Evolutionary conservation across 163 green algal genomes (phyloP).

Genomic region (Coccomyxa subellipsoidea): DNA sequence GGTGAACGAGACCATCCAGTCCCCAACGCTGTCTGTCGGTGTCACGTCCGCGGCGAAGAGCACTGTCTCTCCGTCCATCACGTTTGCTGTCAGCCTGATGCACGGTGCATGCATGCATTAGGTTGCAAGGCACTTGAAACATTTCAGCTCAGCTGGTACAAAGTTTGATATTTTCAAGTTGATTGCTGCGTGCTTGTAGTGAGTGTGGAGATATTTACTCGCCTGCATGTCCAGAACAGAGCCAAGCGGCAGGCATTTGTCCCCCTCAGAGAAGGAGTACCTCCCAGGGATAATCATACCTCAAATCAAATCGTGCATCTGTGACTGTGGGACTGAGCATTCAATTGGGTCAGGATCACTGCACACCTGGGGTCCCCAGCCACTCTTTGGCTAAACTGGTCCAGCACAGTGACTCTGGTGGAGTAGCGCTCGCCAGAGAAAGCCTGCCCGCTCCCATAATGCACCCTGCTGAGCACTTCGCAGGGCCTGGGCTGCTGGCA

Average conservation of each 20-base stretch:
- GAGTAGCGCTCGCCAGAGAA: constrained; percentile 17
- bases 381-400: constrained; percentile 22
- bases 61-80: constrained; percentile 8
- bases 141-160: no score
- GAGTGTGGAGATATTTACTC: no score
- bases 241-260: no score
- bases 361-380: constrained; percentile 6
- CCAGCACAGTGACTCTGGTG: neutral
- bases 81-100: neutral
- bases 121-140: no score
- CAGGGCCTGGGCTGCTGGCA: constrained; percentile 26
- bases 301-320: no score
- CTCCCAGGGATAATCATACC: no score
- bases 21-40: neutral
- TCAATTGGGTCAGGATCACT: no score
- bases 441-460: neutral
- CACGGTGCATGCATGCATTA: neutral
- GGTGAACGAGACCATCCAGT: constrained; percentile 19
- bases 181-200: no score
- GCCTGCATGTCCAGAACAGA: no score
- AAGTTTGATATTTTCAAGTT: no score
- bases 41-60: constrained; percentile 15
- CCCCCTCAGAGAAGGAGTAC: no score
- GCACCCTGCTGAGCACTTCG: constrained; percentile 2
- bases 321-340: no score